phyloP scores from a whole-genome alignment of 2,329 filamentous ascomycete species.

The Hypomyces perniciosus region DNA sequence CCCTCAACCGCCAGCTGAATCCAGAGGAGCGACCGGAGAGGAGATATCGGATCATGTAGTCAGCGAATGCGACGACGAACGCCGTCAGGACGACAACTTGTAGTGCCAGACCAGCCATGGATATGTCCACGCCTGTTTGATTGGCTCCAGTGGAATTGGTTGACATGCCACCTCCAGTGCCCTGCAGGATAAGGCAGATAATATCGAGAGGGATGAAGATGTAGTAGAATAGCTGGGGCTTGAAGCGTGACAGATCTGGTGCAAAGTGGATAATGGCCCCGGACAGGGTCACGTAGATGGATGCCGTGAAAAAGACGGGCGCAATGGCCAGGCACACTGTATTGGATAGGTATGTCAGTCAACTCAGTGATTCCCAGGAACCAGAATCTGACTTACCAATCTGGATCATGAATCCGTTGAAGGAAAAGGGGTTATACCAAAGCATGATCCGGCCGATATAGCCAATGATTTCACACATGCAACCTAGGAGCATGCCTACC shows the following conservation, averaged over 20 bases:
- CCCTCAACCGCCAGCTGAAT: conserved; percentile 25
- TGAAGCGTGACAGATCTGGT: conserved; percentile 37
- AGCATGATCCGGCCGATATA: conserved; percentile 56
- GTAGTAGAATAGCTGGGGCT: conserved; percentile 38
- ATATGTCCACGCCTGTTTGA: conserved; percentile 32
- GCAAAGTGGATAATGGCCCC: conserved; percentile 36
- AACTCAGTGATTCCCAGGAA: not conserved
- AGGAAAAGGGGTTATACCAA: conserved; percentile 51
- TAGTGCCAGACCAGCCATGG: conserved; percentile 49
- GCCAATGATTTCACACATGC: conserved; percentile 52
- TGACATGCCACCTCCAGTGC: conserved; percentile 49
- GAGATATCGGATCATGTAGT: conserved; percentile 44
- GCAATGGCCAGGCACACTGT: conserved; percentile 49
- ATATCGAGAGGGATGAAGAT: conserved; percentile 51
- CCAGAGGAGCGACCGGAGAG: conserved; percentile 21
- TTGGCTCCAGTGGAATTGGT: conserved; percentile 35
- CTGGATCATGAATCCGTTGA: conserved; percentile 59
- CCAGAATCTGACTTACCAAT: conserved; percentile 39
- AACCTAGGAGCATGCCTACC: conserved; percentile 49
- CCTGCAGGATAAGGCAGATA: conserved; percentile 52
- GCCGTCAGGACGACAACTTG: conserved; percentile 50
- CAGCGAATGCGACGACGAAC: conserved; percentile 43
- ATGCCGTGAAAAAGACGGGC: conserved; percentile 48
- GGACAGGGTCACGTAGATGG: conserved; percentile 59
- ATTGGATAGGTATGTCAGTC: not conserved